phyloP scores from a whole-genome alignment of 208 protist genomes.

The Leishmania gerbilli region DNA sequence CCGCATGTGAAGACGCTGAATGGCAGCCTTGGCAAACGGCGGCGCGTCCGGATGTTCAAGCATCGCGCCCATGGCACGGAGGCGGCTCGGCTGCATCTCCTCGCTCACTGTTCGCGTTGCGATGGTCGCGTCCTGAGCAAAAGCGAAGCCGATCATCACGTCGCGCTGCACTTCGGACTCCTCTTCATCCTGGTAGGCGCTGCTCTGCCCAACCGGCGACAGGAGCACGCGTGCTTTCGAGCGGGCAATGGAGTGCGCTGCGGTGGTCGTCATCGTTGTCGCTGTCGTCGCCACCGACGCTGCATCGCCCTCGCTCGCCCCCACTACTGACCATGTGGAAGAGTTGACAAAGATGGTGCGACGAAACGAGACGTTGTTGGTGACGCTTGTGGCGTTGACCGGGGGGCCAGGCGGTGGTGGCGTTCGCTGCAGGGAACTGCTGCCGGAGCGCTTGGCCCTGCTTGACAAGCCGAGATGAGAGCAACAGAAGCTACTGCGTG shows the following conservation, averaged over 20 bases:
- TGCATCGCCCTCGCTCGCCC: not conserved
- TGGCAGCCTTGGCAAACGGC: constrained; percentile 22
- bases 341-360: not conserved
- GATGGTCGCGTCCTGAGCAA: not conserved
- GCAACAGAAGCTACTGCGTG: not conserved
- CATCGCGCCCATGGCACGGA: constrained; percentile 1
- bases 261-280: constrained; percentile 15
- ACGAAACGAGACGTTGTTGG: not conserved
- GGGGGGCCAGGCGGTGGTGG: not conserved
- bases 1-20: constrained; percentile 8
- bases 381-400: not conserved
- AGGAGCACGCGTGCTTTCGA: constrained; percentile 1
- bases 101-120: not conserved
- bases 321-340: not conserved
- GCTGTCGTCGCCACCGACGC: not conserved
- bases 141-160: not conserved
- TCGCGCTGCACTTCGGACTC: not conserved
- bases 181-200: not conserved
- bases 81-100: not conserved
- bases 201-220: constrained; percentile 1
- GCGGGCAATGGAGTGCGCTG: constrained; percentile 7
- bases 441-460: not conserved
- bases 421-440: not conserved
- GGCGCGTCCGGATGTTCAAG: constrained; percentile 30
- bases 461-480: not conserved